These are phyloP conservation scores for Beta vulgaris DNA, from an alignment of 148 eudicot species.

Conservation along the genomic window DNA sequence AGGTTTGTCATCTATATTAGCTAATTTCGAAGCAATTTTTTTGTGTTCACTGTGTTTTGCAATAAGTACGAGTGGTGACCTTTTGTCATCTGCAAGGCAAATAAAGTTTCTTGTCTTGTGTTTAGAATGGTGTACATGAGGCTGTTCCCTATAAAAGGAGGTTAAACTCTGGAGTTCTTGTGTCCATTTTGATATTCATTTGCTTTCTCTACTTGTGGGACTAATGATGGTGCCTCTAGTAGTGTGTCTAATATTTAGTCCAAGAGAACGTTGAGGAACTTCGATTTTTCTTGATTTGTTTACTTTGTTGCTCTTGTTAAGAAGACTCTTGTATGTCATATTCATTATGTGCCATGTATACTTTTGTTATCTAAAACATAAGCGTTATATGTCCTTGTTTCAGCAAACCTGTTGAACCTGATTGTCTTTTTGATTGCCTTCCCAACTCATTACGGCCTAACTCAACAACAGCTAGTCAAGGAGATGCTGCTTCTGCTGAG, in stretches of 20 bases:
- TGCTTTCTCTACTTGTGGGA: neutral
- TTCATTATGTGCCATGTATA: neutral
- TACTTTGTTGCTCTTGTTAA: neutral
- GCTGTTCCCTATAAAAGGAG: neutral
- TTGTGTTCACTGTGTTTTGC: neutral
- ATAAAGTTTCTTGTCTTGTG: too few species aligned
- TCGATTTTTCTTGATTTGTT: neutral
- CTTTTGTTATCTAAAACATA: neutral
- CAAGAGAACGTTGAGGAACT: neutral
- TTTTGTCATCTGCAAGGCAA: neutral
- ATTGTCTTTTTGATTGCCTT: conserved; percentile 74
- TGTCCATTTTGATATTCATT: neutral
- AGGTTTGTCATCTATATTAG: conserved; percentile 40
- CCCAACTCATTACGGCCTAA: conserved; percentile 68
- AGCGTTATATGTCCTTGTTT: conserved; percentile 32
- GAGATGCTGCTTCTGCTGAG: conserved; percentile 38
- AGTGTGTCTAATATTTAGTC: too few species aligned
- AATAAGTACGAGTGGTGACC: neutral
- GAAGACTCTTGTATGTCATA: conserved; percentile 1
- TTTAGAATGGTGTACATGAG: neutral
- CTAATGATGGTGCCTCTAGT: neutral
- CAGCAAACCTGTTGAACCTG: conserved; percentile 96
- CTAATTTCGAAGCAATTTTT: neutral
- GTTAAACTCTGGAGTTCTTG: neutral
- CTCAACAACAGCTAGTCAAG: conserved; percentile 44